phyloP scores from a whole-genome alignment of 768 basidiomycete genomes.

The Boletus patriciae region DNA sequence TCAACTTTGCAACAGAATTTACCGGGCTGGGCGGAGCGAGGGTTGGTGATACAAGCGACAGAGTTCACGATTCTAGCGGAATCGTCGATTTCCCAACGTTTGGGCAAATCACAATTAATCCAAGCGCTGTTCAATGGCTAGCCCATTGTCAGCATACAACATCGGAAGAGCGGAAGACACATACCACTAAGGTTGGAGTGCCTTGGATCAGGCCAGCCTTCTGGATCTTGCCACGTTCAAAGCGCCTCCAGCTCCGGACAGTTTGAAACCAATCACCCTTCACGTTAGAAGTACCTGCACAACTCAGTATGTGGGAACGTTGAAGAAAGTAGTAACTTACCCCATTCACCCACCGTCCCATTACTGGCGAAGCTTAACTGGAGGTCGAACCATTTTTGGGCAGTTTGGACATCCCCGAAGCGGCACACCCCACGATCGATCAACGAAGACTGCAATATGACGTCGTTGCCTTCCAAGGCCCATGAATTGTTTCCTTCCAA shows the following conservation, averaged over 20 bases:
- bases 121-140: background rate
- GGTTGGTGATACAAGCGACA: background rate
- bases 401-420: background rate
- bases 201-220: background rate
- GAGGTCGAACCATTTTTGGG: constrained; percentile 5
- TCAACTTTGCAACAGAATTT: background rate
- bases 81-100: background rate
- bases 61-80: background rate
- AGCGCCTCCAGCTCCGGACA: constrained; percentile 5
- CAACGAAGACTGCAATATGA: background rate
- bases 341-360: background rate
- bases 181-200: background rate
- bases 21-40: background rate
- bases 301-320: background rate
- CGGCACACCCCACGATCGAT: background rate
- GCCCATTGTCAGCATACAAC: no score
- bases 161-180: background rate
- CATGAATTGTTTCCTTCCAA: background rate
- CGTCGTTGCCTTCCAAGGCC: background rate
- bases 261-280: constrained; percentile 4
- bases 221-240: constrained; percentile 5
- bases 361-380: constrained; percentile 1
- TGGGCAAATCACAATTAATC: background rate
- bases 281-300: background rate
- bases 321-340: background rate